These are phyloP conservation scores for Fusarium neocosmosporiellum DNA, from an alignment of 2,329 filamentous ascomycete genomes.

Conservation along the genomic window DNA sequence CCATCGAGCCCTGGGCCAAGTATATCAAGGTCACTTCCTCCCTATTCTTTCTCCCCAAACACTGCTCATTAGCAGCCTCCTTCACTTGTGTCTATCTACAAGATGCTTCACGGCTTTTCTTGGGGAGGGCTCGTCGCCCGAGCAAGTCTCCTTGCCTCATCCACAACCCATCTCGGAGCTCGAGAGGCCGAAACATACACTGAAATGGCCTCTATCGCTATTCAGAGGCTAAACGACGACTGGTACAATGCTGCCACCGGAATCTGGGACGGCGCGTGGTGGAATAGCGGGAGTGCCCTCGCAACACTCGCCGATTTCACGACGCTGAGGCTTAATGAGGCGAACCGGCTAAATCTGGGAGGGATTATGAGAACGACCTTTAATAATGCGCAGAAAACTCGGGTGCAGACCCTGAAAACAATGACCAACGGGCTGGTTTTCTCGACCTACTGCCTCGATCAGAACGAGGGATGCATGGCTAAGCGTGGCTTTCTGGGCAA, in stretches of 20 bases:
- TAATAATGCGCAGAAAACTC: conserved; percentile 55
- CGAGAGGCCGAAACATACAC: conserved; percentile 46
- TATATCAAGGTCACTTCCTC: conserved; percentile 14
- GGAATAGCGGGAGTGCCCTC: conserved; percentile 77
- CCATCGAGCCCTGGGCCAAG: conserved; percentile 15
- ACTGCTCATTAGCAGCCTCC: background rate
- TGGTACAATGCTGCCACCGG: conserved; percentile 72
- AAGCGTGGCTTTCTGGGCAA: conserved; percentile 49
- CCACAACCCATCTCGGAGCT: conserved; percentile 24
- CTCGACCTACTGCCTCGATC: conserved; percentile 52
- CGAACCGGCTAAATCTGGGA: conserved; percentile 53
- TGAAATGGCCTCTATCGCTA: conserved; percentile 47
- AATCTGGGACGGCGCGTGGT: conserved; percentile 76
- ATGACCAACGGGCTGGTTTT: conserved; percentile 51
- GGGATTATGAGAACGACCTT: conserved; percentile 59
- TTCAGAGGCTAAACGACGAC: conserved; percentile 60
- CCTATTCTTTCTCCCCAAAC: conserved; percentile 4
- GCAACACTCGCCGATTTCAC: conserved; percentile 70
- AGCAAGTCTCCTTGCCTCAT: conserved; percentile 27
- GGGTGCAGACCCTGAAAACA: conserved; percentile 52
- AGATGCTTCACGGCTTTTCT: conserved; percentile 39
- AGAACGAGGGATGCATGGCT: conserved; percentile 43
- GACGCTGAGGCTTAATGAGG: conserved; percentile 46
- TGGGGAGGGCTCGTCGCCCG: conserved; percentile 39
- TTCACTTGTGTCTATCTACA: conserved; percentile 12